Base-by-base conservation (phyloP, 805 yeast genomes). In the Saturnispora hagleri region DNA sequence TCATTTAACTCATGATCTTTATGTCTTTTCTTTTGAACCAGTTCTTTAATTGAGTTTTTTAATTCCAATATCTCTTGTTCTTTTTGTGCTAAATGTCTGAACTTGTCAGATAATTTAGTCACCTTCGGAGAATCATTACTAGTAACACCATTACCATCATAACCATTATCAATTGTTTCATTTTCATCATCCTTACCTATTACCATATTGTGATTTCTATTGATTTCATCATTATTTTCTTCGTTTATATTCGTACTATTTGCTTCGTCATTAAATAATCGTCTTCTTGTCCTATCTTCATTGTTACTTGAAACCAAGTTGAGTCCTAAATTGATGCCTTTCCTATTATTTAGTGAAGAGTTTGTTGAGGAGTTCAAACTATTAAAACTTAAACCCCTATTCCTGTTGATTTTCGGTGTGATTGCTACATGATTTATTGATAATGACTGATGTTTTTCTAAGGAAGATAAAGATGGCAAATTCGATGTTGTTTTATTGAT, bases 11-110 rank as follows among this genome's bases (percentile, higher is more conserved):
- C 86, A 45, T 62, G 56, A 51, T 73, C 77, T 44, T 77, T 70
- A 5, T 68, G 63, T 33, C 69, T 62, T 48, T 79, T 73, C 45
- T 65, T 66, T 2, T 55, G 58, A 20, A 59, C 62, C 59, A 84
- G 53, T 22, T 69, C 73, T 43, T 73, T 74, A 26, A 82, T 73
- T 46, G 71, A 69, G 57, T 79, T 82, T 55, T 80, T 82, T 43
- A 83, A 65, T 57, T 84, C 89, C 47, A 84, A 74, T 28, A 84
- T 69, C 26, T 76, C 77, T 77, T 82, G 77, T 61, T 85, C 93
- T 60, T 82, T 84, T 41, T 79, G 69, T 0, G 91, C 91, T 44
- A 85, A 66, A 8, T 74, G 67, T 55, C 87, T 73, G 47, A 84
- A 65, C 47, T 81, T 76, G 4, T 75, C 78, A 52, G 42, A 38